Base-by-base conservation (phyloP, 2,329 filamentous ascomycete species). In the Amauroascus niger region DNA sequence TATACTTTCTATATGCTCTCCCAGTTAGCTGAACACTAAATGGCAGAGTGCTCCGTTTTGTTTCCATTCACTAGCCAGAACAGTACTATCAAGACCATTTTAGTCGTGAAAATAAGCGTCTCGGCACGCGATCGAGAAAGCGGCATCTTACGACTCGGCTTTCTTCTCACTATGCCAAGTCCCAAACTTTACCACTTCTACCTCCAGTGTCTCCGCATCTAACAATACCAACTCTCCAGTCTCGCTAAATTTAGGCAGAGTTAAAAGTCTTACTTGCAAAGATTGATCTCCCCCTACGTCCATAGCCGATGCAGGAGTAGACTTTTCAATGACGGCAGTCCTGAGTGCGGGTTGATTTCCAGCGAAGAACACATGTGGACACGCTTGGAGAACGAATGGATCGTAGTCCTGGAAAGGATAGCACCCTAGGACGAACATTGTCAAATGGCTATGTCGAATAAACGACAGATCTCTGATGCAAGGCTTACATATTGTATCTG, bases 361-460 rank as follows among this genome's bases (percentile, higher is more conserved):
- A 1, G 87, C 85, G 67, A 98, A 88, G 72, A 88, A 97, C 30
- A 98, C 75, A 64, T 98, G 91, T 1, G 93, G 93, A 58, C 88
- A 95, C 16, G 82, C 74, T 58, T 84, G 81, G 63, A 98, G 77
- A 41, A 97, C 85, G 64, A 97, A 94, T 0, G 88, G 89, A 65
- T 98, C 94, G 48, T 88, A 80, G 16, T 93, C 87, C 69, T 97
- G 90, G 70, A 95, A 98, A 0, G 93, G 93, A 65, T 97, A 98
- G 65, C 87, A 90, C 87, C 88, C 88, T 90, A 56, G 14, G 20
- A 26, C 22, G 1, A 37, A 9, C 26, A 45, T 20, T 20, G 44
- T 46, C 18, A 46, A 24, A 33, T 3, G 8, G 16, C 20, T 22
- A 41, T 14, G 20, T n/a, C 7, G 30, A 9, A n/a, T 3, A 33